A percentile compares a stretch with the other conserved stretches of the same genome.
These are phyloP conservation scores for Lavandula angustifolia DNA, from an alignment of 257 asterid species.

Conservation along the genomic window DNA sequence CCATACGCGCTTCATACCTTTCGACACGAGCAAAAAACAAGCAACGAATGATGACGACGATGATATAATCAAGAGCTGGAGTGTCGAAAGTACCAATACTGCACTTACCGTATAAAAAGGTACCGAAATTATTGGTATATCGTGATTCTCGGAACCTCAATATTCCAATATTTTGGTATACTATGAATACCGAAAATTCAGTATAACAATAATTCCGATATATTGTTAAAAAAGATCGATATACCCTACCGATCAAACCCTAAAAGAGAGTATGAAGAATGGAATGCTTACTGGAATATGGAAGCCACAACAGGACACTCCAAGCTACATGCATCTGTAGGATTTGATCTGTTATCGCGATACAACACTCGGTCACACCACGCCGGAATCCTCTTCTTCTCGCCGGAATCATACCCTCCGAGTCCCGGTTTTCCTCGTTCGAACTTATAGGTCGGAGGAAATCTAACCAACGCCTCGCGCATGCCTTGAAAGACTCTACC, in stretches of 20 bases:
- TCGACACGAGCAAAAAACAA: not conserved
- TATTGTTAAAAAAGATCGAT: too few relatives aligned
- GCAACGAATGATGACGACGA: too few relatives aligned
- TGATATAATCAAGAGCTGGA: too few relatives aligned
- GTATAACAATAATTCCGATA: too few relatives aligned
- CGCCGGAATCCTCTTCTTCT: slow-evolving; percentile 95
- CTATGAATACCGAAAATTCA: too few relatives aligned
- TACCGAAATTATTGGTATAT: too few relatives aligned
- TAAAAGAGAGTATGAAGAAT: not conserved
- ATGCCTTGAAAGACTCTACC: slow-evolving; percentile 96
- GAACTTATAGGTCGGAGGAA: slow-evolving; percentile 96
- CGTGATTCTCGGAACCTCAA: too few relatives aligned
- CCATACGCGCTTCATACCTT: slow-evolving; percentile 95
- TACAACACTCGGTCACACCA: slow-evolving; percentile 95
- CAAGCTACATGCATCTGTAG: slow-evolving; percentile 65
- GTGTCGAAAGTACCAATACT: too few relatives aligned
- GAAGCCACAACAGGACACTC: slow-evolving; percentile 90
- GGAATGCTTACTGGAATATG: slow-evolving; percentile 60
- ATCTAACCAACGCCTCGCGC: slow-evolving; percentile 89
- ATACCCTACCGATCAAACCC: not conserved
- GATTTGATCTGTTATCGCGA: slow-evolving; percentile 67
- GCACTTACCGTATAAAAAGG: too few relatives aligned
- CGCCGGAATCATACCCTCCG: slow-evolving; percentile 99
- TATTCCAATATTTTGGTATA: too few relatives aligned
- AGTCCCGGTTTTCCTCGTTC: slow-evolving; percentile 89